phyloP scores from a whole-genome alignment of 345 rosid species.

The Viola odorata region DNA sequence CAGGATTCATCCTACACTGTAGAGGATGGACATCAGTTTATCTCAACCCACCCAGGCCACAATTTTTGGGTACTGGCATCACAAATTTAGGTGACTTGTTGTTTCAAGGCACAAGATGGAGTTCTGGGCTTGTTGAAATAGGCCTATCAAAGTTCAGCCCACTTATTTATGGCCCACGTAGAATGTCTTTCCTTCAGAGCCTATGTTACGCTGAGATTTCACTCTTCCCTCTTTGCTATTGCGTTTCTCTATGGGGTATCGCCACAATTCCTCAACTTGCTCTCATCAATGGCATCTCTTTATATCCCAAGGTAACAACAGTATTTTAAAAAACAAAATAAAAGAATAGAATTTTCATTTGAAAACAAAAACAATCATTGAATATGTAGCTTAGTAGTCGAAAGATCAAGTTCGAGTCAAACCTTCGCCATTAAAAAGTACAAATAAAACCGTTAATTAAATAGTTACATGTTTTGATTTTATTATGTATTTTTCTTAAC shows the following conservation, averaged over 20 bases:
- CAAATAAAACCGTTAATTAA: too few species aligned
- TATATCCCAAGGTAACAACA: slow-evolving; percentile 35
- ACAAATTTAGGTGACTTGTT: slow-evolving; percentile 21
- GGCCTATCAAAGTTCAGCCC: slow-evolving; percentile 38
- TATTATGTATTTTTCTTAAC: neutral
- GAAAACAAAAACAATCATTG: too few species aligned
- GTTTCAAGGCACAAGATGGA: slow-evolving; percentile 38
- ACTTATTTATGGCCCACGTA: slow-evolving; percentile 29
- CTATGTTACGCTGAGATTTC: slow-evolving; percentile 23
- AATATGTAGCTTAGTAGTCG: too few species aligned
- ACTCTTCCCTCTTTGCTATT: slow-evolving; percentile 8
- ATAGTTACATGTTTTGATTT: too few species aligned
- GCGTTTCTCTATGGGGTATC: slow-evolving; percentile 29
- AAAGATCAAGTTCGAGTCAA: too few species aligned
- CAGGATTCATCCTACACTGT: slow-evolving; percentile 29
- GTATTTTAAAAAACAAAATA: too few species aligned
- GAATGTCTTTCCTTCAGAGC: slow-evolving; percentile 23
- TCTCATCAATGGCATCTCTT: slow-evolving; percentile 31
- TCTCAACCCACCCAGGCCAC: slow-evolving; percentile 26
- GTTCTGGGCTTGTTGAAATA: slow-evolving; percentile 22
- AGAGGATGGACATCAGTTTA: slow-evolving; percentile 39
- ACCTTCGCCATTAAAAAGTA: too few species aligned
- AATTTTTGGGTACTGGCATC: slow-evolving; percentile 28
- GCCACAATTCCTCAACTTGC: slow-evolving; percentile 39
- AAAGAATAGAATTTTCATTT: too few species aligned